Conservation (phyloP, 1,284 basidiomycete genomes). For the Rhodotorula glutinis region DNA sequence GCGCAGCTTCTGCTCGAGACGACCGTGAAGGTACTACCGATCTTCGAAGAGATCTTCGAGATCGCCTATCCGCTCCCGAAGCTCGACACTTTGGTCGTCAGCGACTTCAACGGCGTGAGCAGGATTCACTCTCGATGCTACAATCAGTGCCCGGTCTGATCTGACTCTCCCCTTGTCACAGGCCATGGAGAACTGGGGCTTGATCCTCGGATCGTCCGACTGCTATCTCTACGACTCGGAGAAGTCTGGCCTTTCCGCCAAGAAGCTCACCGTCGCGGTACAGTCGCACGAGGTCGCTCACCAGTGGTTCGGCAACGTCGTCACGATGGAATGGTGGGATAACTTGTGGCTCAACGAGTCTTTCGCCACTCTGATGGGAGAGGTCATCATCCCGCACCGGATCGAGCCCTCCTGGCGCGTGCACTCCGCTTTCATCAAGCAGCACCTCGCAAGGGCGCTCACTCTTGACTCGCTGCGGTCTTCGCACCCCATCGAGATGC, state of each 20-base stretch:
- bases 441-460: slow-evolving; percentile 61
- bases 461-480: slow-evolving; percentile 82
- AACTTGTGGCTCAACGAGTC: slow-evolving; percentile 47
- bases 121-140: too few relatives aligned
- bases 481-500: slow-evolving; percentile 92
- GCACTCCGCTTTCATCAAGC: slow-evolving; percentile 55
- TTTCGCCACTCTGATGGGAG: slow-evolving; percentile 78
- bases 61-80: slow-evolving; percentile 49
- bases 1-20: slow-evolving; percentile 76
- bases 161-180: neutral
- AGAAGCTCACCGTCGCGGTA: slow-evolving; percentile 47
- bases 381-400: slow-evolving; percentile 78
- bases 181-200: slow-evolving; percentile 78
- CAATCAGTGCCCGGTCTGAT: neutral
- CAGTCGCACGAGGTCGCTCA: slow-evolving; percentile 47
- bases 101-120: slow-evolving; percentile 45
- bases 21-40: slow-evolving; percentile 76
- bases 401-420: slow-evolving; percentile 58
- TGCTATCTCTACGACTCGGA: slow-evolving; percentile 63
- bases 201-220: slow-evolving; percentile 80
- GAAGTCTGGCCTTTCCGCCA: slow-evolving; percentile 46
- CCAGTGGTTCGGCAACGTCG: slow-evolving; percentile 38
- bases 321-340: slow-evolving; percentile 41
- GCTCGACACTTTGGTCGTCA: slow-evolving; percentile 49
- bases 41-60: slow-evolving; percentile 71